These are phyloP conservation scores for Beauveria rudraprayagi DNA, from an alignment of 2,329 filamentous ascomycete species.

Conservation along the genomic window DNA sequence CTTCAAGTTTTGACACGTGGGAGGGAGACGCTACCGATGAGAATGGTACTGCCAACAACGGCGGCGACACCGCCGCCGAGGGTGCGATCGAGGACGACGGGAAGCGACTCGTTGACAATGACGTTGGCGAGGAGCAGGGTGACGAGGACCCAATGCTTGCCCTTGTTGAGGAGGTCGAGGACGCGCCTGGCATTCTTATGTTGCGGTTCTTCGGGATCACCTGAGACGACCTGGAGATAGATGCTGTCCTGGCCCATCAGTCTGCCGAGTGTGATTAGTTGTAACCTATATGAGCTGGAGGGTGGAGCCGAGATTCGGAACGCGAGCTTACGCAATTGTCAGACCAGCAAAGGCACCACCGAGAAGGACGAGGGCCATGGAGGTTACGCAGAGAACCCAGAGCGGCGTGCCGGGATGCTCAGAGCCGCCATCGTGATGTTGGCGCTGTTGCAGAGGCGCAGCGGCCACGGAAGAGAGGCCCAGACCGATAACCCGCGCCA, in stretches of 20 bases:
- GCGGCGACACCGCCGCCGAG: slow-evolving; percentile 92
- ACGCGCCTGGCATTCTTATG: slow-evolving; percentile 78
- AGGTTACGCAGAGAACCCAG: slow-evolving; percentile 75
- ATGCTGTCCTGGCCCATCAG: slow-evolving; percentile 79
- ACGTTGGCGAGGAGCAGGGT: slow-evolving; percentile 92
- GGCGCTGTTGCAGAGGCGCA: slow-evolving; percentile 30
- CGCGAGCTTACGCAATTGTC: slow-evolving; percentile 64
- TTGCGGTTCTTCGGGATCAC: slow-evolving; percentile 77
- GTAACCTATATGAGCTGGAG: background rate
- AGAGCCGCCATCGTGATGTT: slow-evolving; percentile 33
- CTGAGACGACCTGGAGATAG: slow-evolving; percentile 88
- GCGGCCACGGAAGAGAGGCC: slow-evolving; percentile 41
- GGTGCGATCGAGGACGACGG: slow-evolving; percentile 89
- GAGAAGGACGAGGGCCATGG: slow-evolving; percentile 71
- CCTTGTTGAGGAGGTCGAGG: slow-evolving; percentile 68
- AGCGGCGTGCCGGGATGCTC: slow-evolving; percentile 50
- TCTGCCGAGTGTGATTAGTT: slow-evolving; percentile 21
- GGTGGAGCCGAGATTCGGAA: background rate
- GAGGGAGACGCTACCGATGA: slow-evolving; percentile 65
- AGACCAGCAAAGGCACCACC: slow-evolving; percentile 92
- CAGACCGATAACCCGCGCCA: slow-evolving; percentile 43
- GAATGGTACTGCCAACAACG: slow-evolving; percentile 81
- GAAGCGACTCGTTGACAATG: slow-evolving; percentile 93
- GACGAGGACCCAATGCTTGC: slow-evolving; percentile 97
- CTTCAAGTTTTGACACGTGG: background rate